A percentile compares a stretch with the other conserved stretches of the same genome.
Evolutionary conservation across 495 filamentous ascomycete species (phyloP).

Genomic region (Darksidea phi): DNA sequence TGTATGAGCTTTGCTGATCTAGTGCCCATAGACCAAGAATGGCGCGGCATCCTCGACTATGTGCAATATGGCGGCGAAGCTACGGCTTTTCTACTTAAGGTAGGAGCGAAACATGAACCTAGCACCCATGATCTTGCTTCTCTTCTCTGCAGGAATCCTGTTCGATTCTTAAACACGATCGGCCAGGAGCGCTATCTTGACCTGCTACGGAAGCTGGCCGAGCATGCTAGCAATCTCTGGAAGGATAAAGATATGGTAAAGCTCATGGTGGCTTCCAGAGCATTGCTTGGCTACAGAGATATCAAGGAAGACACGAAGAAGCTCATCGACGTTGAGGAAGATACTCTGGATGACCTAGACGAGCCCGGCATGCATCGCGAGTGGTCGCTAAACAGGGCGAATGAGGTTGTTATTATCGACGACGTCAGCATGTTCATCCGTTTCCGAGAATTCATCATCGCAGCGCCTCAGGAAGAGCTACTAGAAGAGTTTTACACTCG

Average conservation of each 20-base stretch:
- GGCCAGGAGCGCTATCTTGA: conserved; percentile 81
- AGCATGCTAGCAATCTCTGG: conserved; percentile 65
- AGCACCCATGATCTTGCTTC: conserved; percentile 79
- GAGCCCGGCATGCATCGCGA: conserved; percentile 73
- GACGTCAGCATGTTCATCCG: conserved; percentile 79
- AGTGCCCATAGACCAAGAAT: conserved; percentile 66
- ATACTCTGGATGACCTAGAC: conserved; percentile 55
- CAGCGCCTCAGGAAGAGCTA: conserved; percentile 81
- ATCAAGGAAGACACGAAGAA: conserved; percentile 23
- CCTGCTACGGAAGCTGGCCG: conserved; percentile 72
- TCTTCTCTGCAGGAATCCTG: conserved; percentile 75
- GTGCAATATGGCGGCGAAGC: conserved; percentile 87
- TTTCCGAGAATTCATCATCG: conserved; percentile 77
- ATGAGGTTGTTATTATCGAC: conserved; percentile 76
- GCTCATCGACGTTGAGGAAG: conserved; percentile 46
- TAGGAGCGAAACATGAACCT: conserved; percentile 87
- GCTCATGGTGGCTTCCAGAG: conserved; percentile 71
- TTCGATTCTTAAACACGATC: conserved; percentile 71
- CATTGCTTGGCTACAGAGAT: conserved; percentile 73
- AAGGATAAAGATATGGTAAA: conserved; percentile 73
- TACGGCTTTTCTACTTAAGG: conserved; percentile 80
- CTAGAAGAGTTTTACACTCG: conserved; percentile 80
- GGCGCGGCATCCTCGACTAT: conserved; percentile 91
- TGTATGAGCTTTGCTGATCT: too few species aligned
- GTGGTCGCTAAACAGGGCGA: conserved; percentile 68